Evolutionary conservation across 352 stramenopile genomes (phyloP).

Genomic region (Phytophthora constricta): DNA sequence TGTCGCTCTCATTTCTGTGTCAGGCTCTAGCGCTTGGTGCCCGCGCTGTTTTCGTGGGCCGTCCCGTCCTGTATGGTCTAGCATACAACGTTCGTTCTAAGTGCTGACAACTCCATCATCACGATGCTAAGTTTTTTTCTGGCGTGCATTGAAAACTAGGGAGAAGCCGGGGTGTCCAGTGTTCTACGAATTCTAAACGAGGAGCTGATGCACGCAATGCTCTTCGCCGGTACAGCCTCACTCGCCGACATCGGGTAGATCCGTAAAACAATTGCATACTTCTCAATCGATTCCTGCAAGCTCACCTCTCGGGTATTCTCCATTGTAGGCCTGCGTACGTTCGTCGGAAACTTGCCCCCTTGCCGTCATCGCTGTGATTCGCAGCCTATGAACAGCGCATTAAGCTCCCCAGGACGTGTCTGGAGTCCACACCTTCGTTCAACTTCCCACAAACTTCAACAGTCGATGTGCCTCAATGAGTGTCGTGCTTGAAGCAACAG

Average conservation of each 20-base stretch:
- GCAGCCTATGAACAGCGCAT: not conserved
- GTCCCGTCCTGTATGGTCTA: constrained; percentile 95
- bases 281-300: no score
- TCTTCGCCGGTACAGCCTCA: constrained; percentile 68
- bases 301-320: not conserved
- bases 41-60: constrained; percentile 93
- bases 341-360: constrained; percentile 26
- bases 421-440: not conserved
- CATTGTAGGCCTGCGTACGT: constrained; percentile 27
- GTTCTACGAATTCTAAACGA: constrained; percentile 91
- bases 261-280: constrained; percentile 2
- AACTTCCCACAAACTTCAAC: not conserved
- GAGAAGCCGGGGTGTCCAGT: constrained; percentile 85
- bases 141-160: constrained; percentile 31
- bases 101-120: not conserved
- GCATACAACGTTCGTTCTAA: constrained; percentile 70
- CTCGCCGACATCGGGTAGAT: constrained; percentile 71
- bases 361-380: constrained; percentile 24
- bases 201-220: constrained; percentile 94
- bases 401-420: not conserved
- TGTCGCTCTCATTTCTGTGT: not conserved
- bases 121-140: not conserved
- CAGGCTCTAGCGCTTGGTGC: constrained; percentile 87
- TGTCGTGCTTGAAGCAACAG: not conserved
- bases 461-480: no score